Conservation (phyloP, 768 basidiomycete species). For the Auricularia auricula-judae region DNA sequence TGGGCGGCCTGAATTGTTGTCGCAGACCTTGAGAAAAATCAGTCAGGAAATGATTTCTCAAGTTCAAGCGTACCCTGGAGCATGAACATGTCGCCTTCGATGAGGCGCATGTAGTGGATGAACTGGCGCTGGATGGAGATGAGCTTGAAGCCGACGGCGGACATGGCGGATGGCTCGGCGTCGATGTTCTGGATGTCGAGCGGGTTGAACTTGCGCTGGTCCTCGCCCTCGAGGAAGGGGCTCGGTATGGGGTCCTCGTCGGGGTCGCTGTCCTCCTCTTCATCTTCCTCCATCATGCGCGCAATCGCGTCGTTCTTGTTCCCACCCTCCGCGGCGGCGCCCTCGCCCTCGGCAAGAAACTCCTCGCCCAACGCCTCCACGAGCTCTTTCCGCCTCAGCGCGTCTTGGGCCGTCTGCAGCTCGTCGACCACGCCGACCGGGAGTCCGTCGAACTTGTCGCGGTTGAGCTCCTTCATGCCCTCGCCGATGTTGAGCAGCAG, state of each 20-base stretch:
- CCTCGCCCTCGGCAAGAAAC: background rate
- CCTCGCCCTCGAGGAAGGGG: background rate
- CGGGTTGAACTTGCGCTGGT: background rate
- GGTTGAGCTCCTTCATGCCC: background rate
- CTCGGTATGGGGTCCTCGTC: background rate
- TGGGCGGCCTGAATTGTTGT: slow-evolving; percentile 66
- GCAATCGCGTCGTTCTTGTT: background rate
- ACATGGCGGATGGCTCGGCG: background rate
- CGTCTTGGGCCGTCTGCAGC: background rate
- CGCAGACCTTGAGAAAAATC: slow-evolving; percentile 48
- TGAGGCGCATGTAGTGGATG: slow-evolving; percentile 70
- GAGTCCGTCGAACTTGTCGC: background rate
- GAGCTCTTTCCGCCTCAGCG: background rate
- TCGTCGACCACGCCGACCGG: background rate
- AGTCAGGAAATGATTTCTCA: too few relatives aligned
- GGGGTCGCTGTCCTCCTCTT: background rate
- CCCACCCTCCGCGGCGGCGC: background rate
- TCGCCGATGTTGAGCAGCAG: too few relatives aligned
- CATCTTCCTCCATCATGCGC: background rate
- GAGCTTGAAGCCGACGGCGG: background rate
- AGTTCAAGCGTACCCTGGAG: slow-evolving; percentile 51
- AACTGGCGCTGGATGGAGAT: slow-evolving; percentile 42
- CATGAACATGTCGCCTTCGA: slow-evolving; percentile 82
- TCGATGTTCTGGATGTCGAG: background rate
- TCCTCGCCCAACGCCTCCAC: background rate